A percentile compares a stretch with the other conserved stretches of the same genome.
phyloP scores from a whole-genome alignment of 805 yeast species.

The Scheffersomyces lignosus region DNA sequence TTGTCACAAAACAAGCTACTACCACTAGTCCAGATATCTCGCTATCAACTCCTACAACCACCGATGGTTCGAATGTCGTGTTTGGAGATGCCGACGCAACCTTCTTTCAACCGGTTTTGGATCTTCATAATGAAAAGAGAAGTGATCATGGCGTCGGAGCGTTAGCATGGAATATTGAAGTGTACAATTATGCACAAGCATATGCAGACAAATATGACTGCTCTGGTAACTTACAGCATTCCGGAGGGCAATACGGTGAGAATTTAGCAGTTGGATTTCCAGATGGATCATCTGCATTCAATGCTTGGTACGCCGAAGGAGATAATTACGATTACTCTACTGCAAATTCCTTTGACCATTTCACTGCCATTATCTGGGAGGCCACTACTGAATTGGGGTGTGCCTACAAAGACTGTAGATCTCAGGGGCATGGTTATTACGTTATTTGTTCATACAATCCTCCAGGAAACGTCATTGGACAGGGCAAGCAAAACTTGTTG shows the following conservation, averaged over 20 bases:
- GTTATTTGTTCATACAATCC: constrained; percentile 39
- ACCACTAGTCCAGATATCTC: no score
- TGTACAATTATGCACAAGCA: constrained; percentile 29
- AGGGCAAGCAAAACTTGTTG: constrained; percentile 14
- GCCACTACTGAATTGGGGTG: constrained; percentile 33
- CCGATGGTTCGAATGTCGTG: no score
- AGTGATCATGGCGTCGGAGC: constrained; percentile 26
- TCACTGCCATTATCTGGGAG: constrained; percentile 41
- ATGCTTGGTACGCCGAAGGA: constrained; percentile 45
- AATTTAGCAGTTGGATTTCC: constrained; percentile 41
- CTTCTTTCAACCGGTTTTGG: no score
- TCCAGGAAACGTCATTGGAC: constrained; percentile 32
- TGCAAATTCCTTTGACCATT: constrained; percentile 33
- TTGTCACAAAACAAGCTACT: no score
- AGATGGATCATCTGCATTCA: constrained; percentile 27
- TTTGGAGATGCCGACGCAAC: no score
- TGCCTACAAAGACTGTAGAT: constrained; percentile 31
- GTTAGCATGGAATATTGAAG: constrained; percentile 32
- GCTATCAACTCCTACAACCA: no score
- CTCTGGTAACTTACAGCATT: constrained; percentile 33
- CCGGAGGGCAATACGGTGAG: constrained; percentile 39
- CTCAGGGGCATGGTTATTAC: constrained; percentile 33
- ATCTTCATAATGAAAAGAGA: constrained; percentile 30
- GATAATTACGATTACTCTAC: constrained; percentile 25
- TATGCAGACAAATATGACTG: constrained; percentile 37